Base-by-base conservation (phyloP, 2,329 filamentous ascomycete genomes). In the Trichoderma afroharzianum region DNA sequence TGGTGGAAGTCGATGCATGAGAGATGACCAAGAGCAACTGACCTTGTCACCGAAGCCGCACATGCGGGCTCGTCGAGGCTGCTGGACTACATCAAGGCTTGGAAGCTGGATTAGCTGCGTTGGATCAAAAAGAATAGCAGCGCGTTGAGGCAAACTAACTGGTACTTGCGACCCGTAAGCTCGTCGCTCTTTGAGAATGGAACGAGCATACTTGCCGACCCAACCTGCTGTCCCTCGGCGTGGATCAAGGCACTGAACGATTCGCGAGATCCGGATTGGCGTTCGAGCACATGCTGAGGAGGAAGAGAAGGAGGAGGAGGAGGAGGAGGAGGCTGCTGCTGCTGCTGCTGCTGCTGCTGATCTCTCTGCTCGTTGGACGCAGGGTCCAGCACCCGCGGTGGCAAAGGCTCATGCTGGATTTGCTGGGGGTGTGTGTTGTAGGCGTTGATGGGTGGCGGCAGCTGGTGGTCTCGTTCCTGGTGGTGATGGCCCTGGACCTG, bases 41-140 rank as follows among this genome's bases (percentile, higher is more conserved):
- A 96, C 93, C 88, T 98, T 99, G 85, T 99, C 96, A 74, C 96
- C 96, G 83, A 98, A 99, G 8, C 96, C 96, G 84, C 96, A 99
- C 96, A 98, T 98, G 73, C 96, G 93, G 75, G 96, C 96, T 77
- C 96, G 90, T 77, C 93, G 88, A 64, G 96, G 96, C 81, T 98
- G 94, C 83, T 99, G 96, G 75, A 93, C 90, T 72, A 98, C 93
- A 75, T 91, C 85, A 64, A 97, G 87, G 73, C 90, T 92, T 75
- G 70, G 36, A 43, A 43, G 18, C 14, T 53, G 57, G 39, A 66
- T 80, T 70, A 78, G 76, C 58, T 33, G 47, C 18, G 5, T 26
- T n/a, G 2, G 11, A 50, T 4, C 59, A 43, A n/a, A 9, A 39
- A 26, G 24, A 18, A 1, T 12, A 4, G 12, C n/a, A 36, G 28